These are phyloP conservation scores for Populus hybrid DNA, from an alignment of 441 rosid genomes.

Conservation along the genomic window DNA sequence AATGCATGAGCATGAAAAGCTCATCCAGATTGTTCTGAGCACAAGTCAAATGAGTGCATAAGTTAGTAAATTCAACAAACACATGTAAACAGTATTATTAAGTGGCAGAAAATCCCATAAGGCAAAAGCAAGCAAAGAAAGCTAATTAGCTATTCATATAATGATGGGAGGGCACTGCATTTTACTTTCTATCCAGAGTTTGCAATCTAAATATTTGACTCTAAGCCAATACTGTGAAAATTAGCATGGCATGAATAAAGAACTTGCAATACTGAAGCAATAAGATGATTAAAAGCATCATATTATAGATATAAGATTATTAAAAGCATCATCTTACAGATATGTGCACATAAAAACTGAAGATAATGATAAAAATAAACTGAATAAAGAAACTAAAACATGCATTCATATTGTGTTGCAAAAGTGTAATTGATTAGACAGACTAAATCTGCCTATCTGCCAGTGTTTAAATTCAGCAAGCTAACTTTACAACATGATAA, in stretches of 20 bases:
- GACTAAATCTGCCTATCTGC: background rate
- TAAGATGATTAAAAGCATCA: background rate
- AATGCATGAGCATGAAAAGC: slow-evolving; percentile 99
- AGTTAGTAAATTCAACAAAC: slow-evolving; percentile 17
- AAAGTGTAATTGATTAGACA: background rate
- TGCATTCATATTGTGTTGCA: background rate
- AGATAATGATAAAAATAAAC: background rate
- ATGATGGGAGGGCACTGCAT: background rate
- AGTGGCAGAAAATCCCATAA: background rate
- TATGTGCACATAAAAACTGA: background rate
- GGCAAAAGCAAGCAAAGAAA: background rate
- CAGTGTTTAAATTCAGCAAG: background rate
- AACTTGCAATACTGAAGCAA: background rate
- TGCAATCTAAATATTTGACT: background rate
- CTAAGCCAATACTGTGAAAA: background rate
- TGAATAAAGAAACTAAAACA: background rate
- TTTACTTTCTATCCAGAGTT: background rate
- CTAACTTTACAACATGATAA: background rate
- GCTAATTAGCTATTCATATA: background rate
- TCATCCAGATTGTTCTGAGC: slow-evolving; percentile 99
- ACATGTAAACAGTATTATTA: slow-evolving; percentile 1
- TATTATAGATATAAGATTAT: background rate
- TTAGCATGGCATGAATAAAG: background rate
- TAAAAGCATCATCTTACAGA: background rate
- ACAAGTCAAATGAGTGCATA: slow-evolving; percentile 26